A percentile compares a stretch with the other conserved stretches of the same genome.
Evolutionary conservation across 192 early-diverging fungal species (phyloP).

Genomic region (Umbelopsis sp.): DNA sequence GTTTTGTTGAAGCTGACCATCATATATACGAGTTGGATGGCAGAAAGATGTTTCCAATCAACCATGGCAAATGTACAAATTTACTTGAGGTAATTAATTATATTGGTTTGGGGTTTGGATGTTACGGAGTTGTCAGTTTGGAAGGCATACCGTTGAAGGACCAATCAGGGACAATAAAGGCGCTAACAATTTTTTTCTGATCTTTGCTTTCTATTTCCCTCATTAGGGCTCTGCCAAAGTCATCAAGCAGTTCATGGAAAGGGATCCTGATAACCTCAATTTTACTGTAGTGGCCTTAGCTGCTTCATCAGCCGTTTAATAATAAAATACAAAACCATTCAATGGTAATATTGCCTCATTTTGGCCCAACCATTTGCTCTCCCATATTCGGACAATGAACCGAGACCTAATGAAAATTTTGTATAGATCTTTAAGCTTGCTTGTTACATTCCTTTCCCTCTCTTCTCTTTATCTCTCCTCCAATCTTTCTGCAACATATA

Average conservation of each 20-base stretch:
- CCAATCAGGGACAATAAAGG: not conserved
- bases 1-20: conserved; percentile 80
- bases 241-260: conserved; percentile 65
- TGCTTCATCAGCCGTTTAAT: not conserved
- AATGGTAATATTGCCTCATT: not conserved
- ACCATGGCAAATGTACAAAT: conserved; percentile 72
- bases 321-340: too few relatives aligned
- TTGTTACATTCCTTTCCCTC: not conserved
- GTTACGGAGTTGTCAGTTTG: not conserved
- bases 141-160: not conserved
- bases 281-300: conserved; percentile 68
- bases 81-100: conserved; percentile 59
- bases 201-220: not conserved
- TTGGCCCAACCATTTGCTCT: not conserved
- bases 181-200: not conserved
- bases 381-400: conserved; percentile 19
- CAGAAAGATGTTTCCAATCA: conserved; percentile 76
- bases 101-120: not conserved
- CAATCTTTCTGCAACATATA: not conserved
- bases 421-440: not conserved
- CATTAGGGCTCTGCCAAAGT: conserved; percentile 57
- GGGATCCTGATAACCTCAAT: conserved; percentile 66
- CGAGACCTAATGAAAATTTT: not conserved
- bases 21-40: conserved; percentile 91
- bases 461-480: not conserved